A percentile compares a stretch with the other conserved stretches of the same genome.
phyloP scores from a whole-genome alignment of 176 grass and related monocot species.

The Hyparrhenia diplandra region DNA sequence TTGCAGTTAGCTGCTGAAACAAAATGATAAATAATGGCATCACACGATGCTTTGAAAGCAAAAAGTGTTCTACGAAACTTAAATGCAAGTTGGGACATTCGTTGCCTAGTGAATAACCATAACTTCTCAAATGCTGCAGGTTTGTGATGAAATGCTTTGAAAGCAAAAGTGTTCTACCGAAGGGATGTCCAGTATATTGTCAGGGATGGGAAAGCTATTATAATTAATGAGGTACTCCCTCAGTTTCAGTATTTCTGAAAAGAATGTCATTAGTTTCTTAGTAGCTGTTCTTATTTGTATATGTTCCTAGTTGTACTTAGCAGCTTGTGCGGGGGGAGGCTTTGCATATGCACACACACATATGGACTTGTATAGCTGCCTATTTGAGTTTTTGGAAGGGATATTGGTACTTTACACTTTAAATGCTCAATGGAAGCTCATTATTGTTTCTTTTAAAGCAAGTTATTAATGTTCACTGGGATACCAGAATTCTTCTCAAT shows the following conservation, averaged over 20 bases:
- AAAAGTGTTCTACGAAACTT: too few relatives aligned
- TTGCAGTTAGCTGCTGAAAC: conserved; percentile 4
- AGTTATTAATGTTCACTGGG: neutral
- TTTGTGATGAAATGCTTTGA: conserved; percentile 93
- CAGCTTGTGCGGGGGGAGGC: neutral
- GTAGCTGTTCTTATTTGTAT: neutral
- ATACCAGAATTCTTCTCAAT: conserved; percentile 2
- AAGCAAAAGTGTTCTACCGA: conserved; percentile 90
- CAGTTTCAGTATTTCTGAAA: neutral
- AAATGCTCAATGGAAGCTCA: neutral
- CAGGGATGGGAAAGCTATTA: conserved; percentile 81
- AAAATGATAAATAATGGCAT: neutral
- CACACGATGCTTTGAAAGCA: too few relatives aligned
- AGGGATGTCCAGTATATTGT: conserved; percentile 95
- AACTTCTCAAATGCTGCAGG: conserved; percentile 46
- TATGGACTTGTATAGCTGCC: neutral
- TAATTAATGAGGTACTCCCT: conserved; percentile 83
- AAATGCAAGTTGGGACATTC: neutral
- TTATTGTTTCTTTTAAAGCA: neutral
- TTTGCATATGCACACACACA: neutral
- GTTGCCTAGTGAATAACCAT: neutral
- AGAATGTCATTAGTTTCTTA: neutral
- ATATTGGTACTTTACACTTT: neutral
- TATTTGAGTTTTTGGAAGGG: neutral
- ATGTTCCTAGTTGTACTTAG: neutral